Conservation (phyloP, 495 filamentous ascomycete species). For the Chaetomium fimeti region DNA sequence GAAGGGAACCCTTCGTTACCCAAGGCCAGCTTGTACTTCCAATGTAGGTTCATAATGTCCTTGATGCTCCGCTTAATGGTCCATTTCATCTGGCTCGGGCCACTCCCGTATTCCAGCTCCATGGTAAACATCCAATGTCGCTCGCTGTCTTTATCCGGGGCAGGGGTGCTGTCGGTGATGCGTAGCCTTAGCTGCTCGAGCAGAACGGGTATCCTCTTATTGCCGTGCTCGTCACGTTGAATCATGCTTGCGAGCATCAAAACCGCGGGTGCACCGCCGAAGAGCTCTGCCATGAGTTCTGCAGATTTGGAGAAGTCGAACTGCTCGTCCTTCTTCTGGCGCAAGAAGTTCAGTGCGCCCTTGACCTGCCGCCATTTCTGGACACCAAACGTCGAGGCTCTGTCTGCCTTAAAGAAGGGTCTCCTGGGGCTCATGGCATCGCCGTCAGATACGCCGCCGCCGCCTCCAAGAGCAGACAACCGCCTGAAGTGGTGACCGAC, state of each 20-base stretch:
- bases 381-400: conserved; percentile 73
- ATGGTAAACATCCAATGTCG: conserved; percentile 86
- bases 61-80: conserved; percentile 79
- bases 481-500: conserved; percentile 72
- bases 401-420: conserved; percentile 57
- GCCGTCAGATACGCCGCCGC: conserved; percentile 46
- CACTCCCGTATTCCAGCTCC: conserved; percentile 93
- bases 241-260: conserved; percentile 95
- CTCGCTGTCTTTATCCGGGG: conserved; percentile 62
- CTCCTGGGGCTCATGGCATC: conserved; percentile 50
- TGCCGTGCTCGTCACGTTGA: conserved; percentile 93
- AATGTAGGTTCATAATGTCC: conserved; percentile 90
- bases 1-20: conserved; percentile 73
- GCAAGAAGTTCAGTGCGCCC: conserved; percentile 76
- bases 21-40: conserved; percentile 82
- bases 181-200: conserved; percentile 91
- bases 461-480: conserved; percentile 65
- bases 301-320: conserved; percentile 94
- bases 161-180: conserved; percentile 72
- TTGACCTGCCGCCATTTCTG: conserved; percentile 88
- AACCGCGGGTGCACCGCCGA: conserved; percentile 86
- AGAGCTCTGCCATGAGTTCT: conserved; percentile 91
- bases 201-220: conserved; percentile 89
- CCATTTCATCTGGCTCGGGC: conserved; percentile 96
- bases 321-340: conserved; percentile 77